A percentile compares a stretch with the other conserved stretches of the same genome.
phyloP scores from a whole-genome alignment of 106 monocot species.

The Dioscorea alata region DNA sequence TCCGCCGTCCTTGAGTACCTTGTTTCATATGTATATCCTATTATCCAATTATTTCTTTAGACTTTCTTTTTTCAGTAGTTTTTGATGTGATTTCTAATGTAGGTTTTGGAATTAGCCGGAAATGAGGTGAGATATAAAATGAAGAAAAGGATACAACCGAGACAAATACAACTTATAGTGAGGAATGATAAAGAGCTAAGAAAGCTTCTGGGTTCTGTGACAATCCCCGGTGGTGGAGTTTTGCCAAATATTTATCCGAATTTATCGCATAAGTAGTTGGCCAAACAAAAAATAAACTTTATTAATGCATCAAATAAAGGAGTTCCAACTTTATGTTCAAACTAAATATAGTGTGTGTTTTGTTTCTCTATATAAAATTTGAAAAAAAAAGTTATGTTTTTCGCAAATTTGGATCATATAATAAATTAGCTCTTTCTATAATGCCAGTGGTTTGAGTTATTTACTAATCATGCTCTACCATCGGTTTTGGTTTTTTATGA shows the following conservation, averaged over 20 bases:
- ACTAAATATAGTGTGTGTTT: no score
- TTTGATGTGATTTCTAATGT: not conserved
- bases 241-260: slow-evolving; percentile 47
- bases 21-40: slow-evolving; percentile 21
- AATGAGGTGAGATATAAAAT: slow-evolving; percentile 64
- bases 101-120: slow-evolving; percentile 47
- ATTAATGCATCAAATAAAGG: no score
- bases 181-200: slow-evolving; percentile 65
- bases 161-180: slow-evolving; percentile 55
- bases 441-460: no score
- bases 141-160: slow-evolving; percentile 53
- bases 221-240: slow-evolving; percentile 50
- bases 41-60: not conserved
- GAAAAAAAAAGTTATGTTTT: no score
- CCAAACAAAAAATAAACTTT: slow-evolving; percentile 35
- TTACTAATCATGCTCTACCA: no score
- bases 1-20: slow-evolving; percentile 41
- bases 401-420: no score
- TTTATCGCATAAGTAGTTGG: slow-evolving; percentile 43
- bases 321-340: no score
- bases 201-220: slow-evolving; percentile 42
- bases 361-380: no score
- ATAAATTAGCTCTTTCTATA: no score
- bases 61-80: not conserved
- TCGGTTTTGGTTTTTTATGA: no score